Base-by-base conservation (phyloP, 2,329 filamentous ascomycete species). In the Plectosphaerella cucumerina region DNA sequence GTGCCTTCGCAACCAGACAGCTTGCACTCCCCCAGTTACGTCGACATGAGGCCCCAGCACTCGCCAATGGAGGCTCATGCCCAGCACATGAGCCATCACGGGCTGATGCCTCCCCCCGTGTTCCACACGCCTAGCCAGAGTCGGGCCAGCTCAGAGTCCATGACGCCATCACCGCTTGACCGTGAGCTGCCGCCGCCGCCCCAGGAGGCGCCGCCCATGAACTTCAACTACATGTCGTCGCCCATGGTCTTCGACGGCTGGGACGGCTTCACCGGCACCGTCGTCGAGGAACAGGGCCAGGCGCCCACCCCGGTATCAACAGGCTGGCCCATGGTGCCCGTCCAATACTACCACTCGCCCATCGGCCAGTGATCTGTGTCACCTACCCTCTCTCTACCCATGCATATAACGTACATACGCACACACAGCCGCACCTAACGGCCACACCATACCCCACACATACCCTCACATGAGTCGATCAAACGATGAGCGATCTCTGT, bases 191-290 rank as follows among this genome's bases (percentile, higher is more conserved):
- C 55, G 4, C 51, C 55, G 20, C 55, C 55, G n/a, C 55, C 55
- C 8, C 55, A 48, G 44, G 55, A 56, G 41, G 43, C 49, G 3
- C 49, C 44, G 21, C 55, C 65, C 22, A 73, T 75, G 69, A 71
- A 73, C 43, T 74, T 73, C 57, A 70, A 74, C 48, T 74, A 70
- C 54, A 68, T 71, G 26, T 63, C 70, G 3, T 62, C 63, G 3
- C 62, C 65, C 8, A 62, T 70, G 31, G 62, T 68, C 10, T 72
- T 73, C 43, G 67, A 72, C 2, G 70, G 72, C 52, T 74, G 71
- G 71, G 70, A 70, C 50, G 68, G 62, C 50, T 63, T 73, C 26
- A 58, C 64, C 21, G 64, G 65, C 20, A 59, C 66, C 20, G 62
- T 70, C 18, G 59, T 69, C 18, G 64, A 68, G 43, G 66, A 69